Conservation (phyloP, 23 red algal species). For the Cyanidiococcus yangmingshanensis region DNA sequence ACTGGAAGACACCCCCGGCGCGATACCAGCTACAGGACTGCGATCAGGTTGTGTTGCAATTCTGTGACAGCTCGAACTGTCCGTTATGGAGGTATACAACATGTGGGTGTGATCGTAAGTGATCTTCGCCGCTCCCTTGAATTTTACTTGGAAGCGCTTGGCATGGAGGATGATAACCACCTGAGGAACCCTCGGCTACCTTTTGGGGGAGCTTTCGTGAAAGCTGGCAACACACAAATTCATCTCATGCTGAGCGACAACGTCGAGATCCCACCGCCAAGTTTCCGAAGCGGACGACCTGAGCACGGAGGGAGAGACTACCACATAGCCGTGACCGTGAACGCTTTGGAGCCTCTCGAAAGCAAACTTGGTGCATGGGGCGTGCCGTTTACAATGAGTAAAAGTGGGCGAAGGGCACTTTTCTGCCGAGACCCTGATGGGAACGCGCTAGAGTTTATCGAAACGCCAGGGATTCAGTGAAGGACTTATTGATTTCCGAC, state of each 20-base stretch:
- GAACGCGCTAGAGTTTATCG: conserved; percentile 94
- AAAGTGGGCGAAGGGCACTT: conserved; percentile 72
- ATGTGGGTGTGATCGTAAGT: conserved; percentile 66
- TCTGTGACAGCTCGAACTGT: too few species aligned
- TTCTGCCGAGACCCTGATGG: conserved; percentile 77
- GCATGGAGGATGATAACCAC: conserved; percentile 65
- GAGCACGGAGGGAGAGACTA: conserved; percentile 69
- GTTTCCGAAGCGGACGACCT: conserved; percentile 45
- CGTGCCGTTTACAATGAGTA: conserved; percentile 50
- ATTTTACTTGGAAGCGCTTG: conserved; percentile 64
- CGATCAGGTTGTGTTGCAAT: too few species aligned
- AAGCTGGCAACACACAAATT: conserved; percentile 67
- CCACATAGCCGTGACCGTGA: conserved; percentile 41
- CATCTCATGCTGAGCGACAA: conserved; percentile 58
- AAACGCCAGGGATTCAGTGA: conserved; percentile 11
- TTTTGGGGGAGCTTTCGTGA: conserved; percentile 76
- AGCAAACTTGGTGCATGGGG: conserved; percentile 27
- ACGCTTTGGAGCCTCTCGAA: conserved; percentile 38
- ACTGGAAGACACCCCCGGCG: too few species aligned
- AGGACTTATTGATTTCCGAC: neutral
- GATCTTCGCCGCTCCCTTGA: conserved; percentile 36
- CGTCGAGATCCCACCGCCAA: conserved; percentile 48
- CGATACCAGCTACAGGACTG: too few species aligned
- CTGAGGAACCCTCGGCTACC: conserved; percentile 67
- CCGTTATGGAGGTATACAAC: conserved; percentile 64